phyloP scores from a whole-genome alignment of 139 green algal species.

The Chlamydomonas incerta region DNA sequence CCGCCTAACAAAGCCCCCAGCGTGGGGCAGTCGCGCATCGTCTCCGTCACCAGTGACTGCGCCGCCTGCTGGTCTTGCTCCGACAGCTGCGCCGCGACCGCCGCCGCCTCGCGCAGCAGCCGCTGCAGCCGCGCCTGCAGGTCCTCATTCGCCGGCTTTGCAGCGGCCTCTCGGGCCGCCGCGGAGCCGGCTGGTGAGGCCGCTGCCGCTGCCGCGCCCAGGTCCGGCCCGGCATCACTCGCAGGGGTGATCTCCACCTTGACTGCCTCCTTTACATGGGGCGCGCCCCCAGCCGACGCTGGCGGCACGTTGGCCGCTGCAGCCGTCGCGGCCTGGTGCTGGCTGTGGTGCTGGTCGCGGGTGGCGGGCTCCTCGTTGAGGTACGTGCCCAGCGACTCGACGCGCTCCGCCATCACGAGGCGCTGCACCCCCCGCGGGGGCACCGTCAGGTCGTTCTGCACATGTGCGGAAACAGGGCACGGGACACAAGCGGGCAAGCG shows the following conservation, averaged over 20 bases:
- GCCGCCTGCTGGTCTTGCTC: neutral
- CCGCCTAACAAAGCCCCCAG: too few species aligned
- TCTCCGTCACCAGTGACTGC: neutral
- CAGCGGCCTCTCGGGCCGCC: too few species aligned
- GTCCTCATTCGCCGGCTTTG: too few species aligned
- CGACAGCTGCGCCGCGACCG: neutral
- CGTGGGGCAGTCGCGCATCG: neutral
- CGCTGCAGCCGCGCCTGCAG: neutral
- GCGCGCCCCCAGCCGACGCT: neutral
- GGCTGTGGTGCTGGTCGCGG: neutral
- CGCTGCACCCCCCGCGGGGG: too few species aligned
- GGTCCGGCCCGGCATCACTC: too few species aligned
- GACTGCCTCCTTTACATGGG: too few species aligned
- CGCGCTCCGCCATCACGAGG: neutral
- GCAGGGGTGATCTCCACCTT: neutral
- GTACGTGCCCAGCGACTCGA: slow-evolving; percentile 22
- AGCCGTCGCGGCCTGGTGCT: neutral
- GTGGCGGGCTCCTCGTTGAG: neutral
- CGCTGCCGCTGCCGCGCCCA: too few species aligned
- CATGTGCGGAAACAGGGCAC: neutral
- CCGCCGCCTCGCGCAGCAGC: neutral
- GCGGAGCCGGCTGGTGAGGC: too few species aligned
- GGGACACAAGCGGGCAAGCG: too few species aligned
- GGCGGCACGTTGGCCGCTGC: neutral
- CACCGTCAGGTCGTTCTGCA: too few species aligned